Percentiles rank a stretch among this genome's conserved stretches.
Evolutionary conservation across 1,284 basidiomycete species (phyloP).

Genomic region (Mixia osmundae): DNA sequence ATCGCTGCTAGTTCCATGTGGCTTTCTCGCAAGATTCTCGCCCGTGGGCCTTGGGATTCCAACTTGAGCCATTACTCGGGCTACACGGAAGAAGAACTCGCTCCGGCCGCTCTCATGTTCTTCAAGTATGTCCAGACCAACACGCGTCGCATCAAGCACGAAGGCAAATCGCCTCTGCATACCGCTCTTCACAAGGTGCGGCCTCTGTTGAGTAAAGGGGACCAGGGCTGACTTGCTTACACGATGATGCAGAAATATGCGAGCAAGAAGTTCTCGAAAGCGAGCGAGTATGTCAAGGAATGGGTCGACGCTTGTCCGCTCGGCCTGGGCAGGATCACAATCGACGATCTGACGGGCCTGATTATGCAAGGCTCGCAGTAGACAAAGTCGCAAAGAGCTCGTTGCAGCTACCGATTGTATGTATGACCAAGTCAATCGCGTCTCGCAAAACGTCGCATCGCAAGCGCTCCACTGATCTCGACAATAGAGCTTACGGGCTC

Average conservation of each 20-base stretch:
- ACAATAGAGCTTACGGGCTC: too few relatives aligned
- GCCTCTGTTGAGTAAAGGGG: neutral
- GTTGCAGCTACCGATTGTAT: too few relatives aligned
- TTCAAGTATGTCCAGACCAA: conserved; percentile 46
- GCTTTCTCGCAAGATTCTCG: conserved; percentile 67
- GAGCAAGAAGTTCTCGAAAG: conserved; percentile 62
- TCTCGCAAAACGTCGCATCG: too few relatives aligned
- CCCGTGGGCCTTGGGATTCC: conserved; percentile 51
- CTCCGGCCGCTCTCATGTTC: conserved; percentile 80
- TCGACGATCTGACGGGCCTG: too few relatives aligned
- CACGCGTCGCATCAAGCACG: neutral
- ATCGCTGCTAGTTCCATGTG: conserved; percentile 75
- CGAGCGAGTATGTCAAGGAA: conserved; percentile 28
- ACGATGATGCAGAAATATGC: conserved; percentile 49
- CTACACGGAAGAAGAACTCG: conserved; percentile 58
- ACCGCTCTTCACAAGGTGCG: neutral
- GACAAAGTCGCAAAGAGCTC: too few relatives aligned
- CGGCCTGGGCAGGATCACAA: too few relatives aligned
- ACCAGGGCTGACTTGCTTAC: neutral
- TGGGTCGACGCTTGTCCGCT: conserved; percentile 26
- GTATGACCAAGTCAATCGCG: too few relatives aligned
- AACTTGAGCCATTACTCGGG: conserved; percentile 30
- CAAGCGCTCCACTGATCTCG: too few relatives aligned
- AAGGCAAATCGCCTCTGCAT: neutral
- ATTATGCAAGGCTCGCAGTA: too few relatives aligned